A percentile compares a stretch with the other conserved stretches of the same genome.
Conservation (phyloP, 140 eudicot species). For the Anethum foeniculum region DNA sequence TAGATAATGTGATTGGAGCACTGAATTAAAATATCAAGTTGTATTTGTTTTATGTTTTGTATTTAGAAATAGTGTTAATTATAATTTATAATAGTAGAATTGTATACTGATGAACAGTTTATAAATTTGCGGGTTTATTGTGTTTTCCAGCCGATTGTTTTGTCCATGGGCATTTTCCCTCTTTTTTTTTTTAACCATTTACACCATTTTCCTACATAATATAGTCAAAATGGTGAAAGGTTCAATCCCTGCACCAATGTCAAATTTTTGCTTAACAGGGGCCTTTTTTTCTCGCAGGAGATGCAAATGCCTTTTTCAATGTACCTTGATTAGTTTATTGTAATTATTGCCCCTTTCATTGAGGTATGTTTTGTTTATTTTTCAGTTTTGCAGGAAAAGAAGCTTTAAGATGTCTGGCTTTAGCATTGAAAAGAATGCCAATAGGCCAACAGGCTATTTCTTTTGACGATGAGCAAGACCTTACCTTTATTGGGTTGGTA, state of each 20-base stretch:
- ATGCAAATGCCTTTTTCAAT: not conserved
- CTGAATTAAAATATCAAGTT: not conserved
- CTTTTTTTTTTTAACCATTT: not conserved
- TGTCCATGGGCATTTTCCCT: not conserved
- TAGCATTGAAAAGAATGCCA: constrained; percentile 89
- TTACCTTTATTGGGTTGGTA: constrained; percentile 99
- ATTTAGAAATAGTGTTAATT: not conserved
- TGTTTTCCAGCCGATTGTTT: not conserved
- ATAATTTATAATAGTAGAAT: not conserved
- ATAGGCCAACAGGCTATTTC: constrained; percentile 71
- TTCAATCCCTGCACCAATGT: not conserved
- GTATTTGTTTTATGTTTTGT: not conserved
- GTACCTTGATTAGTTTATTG: constrained; percentile 4
- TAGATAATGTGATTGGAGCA: not conserved
- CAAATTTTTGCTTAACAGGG: not conserved
- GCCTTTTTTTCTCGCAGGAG: not conserved
- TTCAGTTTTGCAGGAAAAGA: constrained; percentile 97
- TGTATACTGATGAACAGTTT: not conserved
- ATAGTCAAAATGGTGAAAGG: not conserved
- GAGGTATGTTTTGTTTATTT: constrained; percentile 12
- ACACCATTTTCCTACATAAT: not conserved
- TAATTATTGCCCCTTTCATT: constrained; percentile 13
- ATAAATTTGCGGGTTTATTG: not conserved
- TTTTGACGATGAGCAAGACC: constrained; percentile 76
- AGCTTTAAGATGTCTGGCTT: constrained; percentile 88